Conservation (phyloP, 352 stramenopile species). For the Phytophthora pluvialis region DNA sequence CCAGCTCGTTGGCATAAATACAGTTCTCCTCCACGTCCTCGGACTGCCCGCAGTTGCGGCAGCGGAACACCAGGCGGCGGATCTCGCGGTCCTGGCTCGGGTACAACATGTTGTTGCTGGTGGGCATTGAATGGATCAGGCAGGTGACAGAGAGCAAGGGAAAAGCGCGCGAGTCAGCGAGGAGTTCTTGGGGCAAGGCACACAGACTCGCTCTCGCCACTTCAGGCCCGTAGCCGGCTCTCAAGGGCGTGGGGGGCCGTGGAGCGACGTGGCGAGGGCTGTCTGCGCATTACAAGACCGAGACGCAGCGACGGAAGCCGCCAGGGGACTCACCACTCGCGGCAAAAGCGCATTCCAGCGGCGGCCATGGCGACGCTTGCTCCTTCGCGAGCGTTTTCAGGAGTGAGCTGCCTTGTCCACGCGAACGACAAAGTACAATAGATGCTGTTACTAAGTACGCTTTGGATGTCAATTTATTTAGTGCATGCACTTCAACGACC, state of each 20-base stretch:
- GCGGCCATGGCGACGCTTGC: constrained; percentile 57
- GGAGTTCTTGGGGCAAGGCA: background rate
- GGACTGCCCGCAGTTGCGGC: constrained; percentile 86
- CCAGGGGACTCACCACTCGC: constrained; percentile 73
- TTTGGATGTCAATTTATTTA: background rate
- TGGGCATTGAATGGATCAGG: background rate
- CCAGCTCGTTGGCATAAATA: constrained; percentile 93
- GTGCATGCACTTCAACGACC: constrained; percentile 22
- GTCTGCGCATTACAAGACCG: background rate
- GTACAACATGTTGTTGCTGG: constrained; percentile 93
- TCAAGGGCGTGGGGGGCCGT: background rate
- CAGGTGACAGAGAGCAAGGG: constrained; percentile 2
- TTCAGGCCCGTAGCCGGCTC: background rate
- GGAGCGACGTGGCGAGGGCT: background rate
- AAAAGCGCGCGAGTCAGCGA: constrained; percentile 3
- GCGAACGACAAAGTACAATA: constrained; percentile 10
- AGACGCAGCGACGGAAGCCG: background rate
- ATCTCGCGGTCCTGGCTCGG: constrained; percentile 89
- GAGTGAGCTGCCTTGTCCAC: constrained; percentile 24
- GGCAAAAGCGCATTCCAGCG: constrained; percentile 89
- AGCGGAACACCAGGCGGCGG: constrained; percentile 85
- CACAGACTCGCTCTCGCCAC: constrained; percentile 1
- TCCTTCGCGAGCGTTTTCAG: constrained; percentile 23
- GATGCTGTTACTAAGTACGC: constrained; percentile 23
- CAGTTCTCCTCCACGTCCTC: constrained; percentile 90